These are phyloP conservation scores for Trametes sanguinea DNA, from an alignment of 768 basidiomycete species.

Conservation along the genomic window DNA sequence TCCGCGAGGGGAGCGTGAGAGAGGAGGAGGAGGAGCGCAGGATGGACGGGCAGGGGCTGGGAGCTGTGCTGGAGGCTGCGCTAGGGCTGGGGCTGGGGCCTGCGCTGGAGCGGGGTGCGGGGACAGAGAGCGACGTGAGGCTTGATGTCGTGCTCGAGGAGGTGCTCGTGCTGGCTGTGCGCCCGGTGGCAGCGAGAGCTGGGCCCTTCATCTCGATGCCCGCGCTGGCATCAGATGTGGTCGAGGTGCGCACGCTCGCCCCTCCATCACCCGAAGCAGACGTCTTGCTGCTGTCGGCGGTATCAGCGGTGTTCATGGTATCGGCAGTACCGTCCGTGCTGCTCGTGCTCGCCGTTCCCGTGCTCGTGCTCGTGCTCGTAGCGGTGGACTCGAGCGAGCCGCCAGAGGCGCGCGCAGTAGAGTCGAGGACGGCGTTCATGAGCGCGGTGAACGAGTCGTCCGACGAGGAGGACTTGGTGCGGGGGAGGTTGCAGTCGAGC, in stretches of 20 bases:
- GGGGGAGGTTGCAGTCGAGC: conserved; percentile 9
- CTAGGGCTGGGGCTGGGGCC: neutral
- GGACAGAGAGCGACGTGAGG: neutral
- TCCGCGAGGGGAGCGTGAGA: conserved; percentile 22
- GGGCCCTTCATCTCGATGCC: conserved; percentile 6
- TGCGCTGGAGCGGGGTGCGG: neutral
- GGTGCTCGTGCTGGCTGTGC: conserved; percentile 6
- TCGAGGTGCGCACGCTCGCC: neutral
- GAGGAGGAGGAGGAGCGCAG: conserved; percentile 23
- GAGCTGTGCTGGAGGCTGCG: conserved; percentile 14
- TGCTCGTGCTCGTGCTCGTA: neutral
- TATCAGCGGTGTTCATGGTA: neutral
- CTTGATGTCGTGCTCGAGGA: neutral
- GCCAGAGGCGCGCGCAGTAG: conserved; percentile 15
- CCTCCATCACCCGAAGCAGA: neutral
- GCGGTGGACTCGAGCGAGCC: conserved; percentile 15
- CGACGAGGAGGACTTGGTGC: conserved; percentile 3
- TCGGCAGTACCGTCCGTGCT: neutral
- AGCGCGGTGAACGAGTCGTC: conserved; percentile 12
- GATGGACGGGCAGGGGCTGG: conserved; percentile 22
- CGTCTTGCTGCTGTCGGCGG: neutral
- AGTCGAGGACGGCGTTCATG: conserved; percentile 17
- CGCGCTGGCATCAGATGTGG: neutral
- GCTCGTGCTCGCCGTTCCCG: neutral
- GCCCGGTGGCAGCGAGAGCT: conserved; percentile 8